Evolutionary conservation across 1,284 basidiomycete species (phyloP).

Genomic region (Tilletia indica): DNA sequence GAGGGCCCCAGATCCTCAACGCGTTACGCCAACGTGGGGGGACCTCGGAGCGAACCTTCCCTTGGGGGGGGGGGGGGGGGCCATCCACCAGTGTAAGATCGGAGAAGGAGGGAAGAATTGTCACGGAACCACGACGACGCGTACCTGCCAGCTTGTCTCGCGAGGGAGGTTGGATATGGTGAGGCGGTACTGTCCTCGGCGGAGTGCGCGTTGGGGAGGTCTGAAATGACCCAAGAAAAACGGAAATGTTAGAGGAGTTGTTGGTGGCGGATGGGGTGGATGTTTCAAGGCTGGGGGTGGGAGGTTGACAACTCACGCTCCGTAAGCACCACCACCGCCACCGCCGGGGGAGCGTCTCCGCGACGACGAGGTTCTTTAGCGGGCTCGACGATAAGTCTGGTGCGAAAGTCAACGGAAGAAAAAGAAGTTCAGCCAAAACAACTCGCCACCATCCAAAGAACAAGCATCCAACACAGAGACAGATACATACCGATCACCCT

Average conservation of each 20-base stretch:
- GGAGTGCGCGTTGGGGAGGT: constrained; percentile 22
- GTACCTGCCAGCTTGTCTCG: constrained; percentile 79
- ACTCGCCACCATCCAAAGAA: background rate
- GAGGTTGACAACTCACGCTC: constrained; percentile 20
- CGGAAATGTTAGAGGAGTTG: background rate
- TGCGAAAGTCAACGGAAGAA: background rate
- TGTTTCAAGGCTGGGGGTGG: constrained; percentile 28
- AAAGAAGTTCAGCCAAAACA: background rate
- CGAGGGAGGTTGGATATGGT: constrained; percentile 71
- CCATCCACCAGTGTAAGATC: no score
- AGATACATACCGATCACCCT: constrained; percentile 40
- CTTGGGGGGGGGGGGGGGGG: no score
- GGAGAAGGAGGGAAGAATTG: background rate
- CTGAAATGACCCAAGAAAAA: background rate
- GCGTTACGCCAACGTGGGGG: no score
- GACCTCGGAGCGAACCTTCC: no score
- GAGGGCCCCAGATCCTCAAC: no score
- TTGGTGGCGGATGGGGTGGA: background rate
- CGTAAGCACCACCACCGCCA: constrained; percentile 20
- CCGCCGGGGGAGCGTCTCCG: constrained; percentile 31
- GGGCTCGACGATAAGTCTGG: constrained; percentile 48
- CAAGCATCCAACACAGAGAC: background rate
- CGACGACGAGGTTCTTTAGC: constrained; percentile 39
- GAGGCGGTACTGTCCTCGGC: constrained; percentile 49
- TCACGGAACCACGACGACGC: constrained; percentile 6